Evolutionary conservation across 306 rosid genomes (phyloP), one percentile per base, ranked within the genome.

Genomic region (Quillaja saponaria): DNA sequence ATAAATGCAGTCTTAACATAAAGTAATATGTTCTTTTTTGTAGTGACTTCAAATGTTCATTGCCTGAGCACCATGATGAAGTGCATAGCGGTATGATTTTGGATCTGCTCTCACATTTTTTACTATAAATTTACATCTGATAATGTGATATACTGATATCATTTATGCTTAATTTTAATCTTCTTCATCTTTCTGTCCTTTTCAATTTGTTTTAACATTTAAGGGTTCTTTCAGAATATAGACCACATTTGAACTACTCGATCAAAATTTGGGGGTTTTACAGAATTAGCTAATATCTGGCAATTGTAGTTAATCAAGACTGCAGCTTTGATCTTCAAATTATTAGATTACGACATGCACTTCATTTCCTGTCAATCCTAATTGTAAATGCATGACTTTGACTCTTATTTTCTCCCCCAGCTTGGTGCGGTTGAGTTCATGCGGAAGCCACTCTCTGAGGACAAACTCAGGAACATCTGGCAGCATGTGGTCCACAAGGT

Each of bases 401-500:
- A 74, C 46, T 61, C 64, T 58, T 66, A 46, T 59, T 55, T 67
- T 73, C 51, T 54, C 38, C 63, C 76, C 76, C 81, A 94, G 99
- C 96, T 78, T 68, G 99, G 99, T 10, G 99, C 95, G 38, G 95
- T 89, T 50, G 99, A 90, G 78, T 90, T 89, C 78, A 80, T 94
- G 49, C 74, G 18, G 34, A 94, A 94, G 80, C 99, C 99, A 8
- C 86, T 94, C 41, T 90, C 91, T 0, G 97, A 89, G 58, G 99
- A 90, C 48, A 94, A 90, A 76, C 88, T 94, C 33, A 82, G 79
- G 87, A 87, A 94, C 66, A 83, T 94, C 63, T 94, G 99, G 99
- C 99, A 94, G 87, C 99, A 94, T 78, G 99, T 90, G 44, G 95
- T 90, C 81, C 99, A 90, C 73, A 94, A 90, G 99, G 99, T 94